Base-by-base conservation (phyloP, 139 green algal species). In the Penium margaritaceum region DNA sequence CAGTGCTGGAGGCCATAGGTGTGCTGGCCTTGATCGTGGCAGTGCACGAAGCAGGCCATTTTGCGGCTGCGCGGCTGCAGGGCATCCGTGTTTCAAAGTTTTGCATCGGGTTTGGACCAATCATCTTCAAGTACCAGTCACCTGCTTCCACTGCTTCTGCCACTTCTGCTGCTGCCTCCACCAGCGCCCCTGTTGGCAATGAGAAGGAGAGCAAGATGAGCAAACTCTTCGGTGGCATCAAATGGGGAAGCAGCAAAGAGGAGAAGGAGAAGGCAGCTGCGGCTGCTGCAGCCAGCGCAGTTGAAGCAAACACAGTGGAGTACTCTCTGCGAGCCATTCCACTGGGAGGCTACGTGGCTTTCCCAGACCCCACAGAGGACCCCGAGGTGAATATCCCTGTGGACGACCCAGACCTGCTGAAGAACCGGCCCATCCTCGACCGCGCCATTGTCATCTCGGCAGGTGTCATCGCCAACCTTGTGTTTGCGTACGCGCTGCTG, bases 11-110 rank as follows among this genome's bases (percentile, higher is more conserved):
- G 60, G 90, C 92, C 0, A 32, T 96, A 6, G 82, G 46, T 0
- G 87, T 95, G 73, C 82, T 98, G 39, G 90, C 87, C 27, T 39
- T 80, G 2, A 94, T 97, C 36, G 87, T 98, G 3, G 84, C 87
- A n/a, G 84, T 97, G 2, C 93, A 97, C 79, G 91, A 97, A 81
- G 81, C 53, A 17, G 93, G 92, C 5, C 93, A 97, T 82, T 97
- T 98, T 67, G 47, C 82, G 1, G 92, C 93, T 6, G 91, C 93
- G 6, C 63, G 90, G 5, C 29, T 88, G 24, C 89, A 91, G 74
- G 86, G 85, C 76, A 97, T 99, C 44, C 91, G 94, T 63, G 94
- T 99, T 0, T 90, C 85, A 0, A 90, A 95, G 75, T 99, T 99
- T 69, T 81, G 88, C 33, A 90, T 99, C 47, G 94, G 94, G 35